Base-by-base conservation (phyloP, 2,329 filamentous ascomycete genomes). In the Periconia sp. region DNA sequence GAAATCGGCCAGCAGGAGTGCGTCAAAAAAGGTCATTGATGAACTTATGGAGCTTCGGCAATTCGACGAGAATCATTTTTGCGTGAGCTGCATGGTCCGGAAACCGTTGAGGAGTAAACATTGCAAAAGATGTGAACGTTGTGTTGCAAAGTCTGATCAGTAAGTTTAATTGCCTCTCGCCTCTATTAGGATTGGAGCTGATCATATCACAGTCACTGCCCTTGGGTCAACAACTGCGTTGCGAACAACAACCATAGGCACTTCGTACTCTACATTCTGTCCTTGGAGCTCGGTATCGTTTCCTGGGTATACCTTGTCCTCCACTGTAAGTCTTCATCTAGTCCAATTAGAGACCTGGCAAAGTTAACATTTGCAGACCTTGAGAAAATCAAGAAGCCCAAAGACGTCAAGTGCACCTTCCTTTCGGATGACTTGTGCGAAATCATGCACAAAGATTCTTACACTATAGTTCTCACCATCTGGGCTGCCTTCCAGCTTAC, bases 131-230 rank as follows among this genome's bases (percentile, higher is more conserved):
- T 99, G 94, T 72, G 86, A 89, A 65, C 89, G 93, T 59, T 99
- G 94, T 72, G 90, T 99, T 50, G 92, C 93, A 50, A 96, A 95
- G 74, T 91, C 96, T 76, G 94, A 99, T 70, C 94, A 99, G 91
- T 95, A 77, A 82, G 90, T 82, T 14, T 11, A 17, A 6, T 11
- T 17, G 2, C n/a, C n/a, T 15, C 3, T 7, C 47, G 7, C 35
- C 2, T 19, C 1, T 13, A n/a, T 43, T 19, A 18, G 10, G 19
- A 41, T 6, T 41, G 41, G 8, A 37, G 44, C 68, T 71, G 58
- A 70, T 46, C 3, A 13, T 43, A n/a, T 23, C 27, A 31, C 60
- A 95, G 91, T 69, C 94, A 99, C 71, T 99, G 94, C 68, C 94
- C 94, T 0, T 99, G 94, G 94, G 90, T 97, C 20, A 90, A 96